Conservation (phyloP, 495 filamentous ascomycete species). For the Thermochaetoides thermophila region DNA sequence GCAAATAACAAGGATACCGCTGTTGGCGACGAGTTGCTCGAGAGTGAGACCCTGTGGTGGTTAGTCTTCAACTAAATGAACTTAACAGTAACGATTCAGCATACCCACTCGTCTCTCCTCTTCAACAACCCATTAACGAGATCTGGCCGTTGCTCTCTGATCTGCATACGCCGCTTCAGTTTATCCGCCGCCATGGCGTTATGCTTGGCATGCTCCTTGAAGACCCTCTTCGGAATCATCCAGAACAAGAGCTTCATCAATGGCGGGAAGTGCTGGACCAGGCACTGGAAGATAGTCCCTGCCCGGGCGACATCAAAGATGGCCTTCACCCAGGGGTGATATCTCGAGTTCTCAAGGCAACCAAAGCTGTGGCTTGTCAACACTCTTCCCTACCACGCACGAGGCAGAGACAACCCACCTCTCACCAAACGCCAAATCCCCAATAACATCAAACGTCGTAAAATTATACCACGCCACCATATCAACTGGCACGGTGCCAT, state of each 20-base stretch:
- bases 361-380: constrained; percentile 26
- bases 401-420: constrained; percentile 3
- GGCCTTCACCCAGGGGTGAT: constrained; percentile 39
- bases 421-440: constrained; percentile 45
- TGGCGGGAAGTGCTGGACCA: constrained; percentile 14
- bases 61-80: too few relatives aligned
- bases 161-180: constrained; percentile 27
- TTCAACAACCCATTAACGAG: constrained; percentile 36
- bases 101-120: constrained; percentile 30
- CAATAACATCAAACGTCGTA: constrained; percentile 47
- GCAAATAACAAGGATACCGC: constrained; percentile 31
- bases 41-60: constrained; percentile 22
- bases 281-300: constrained; percentile 21
- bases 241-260: constrained; percentile 14
- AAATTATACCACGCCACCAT: constrained; percentile 42
- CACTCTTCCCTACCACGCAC: neutral
- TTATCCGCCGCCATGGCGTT: constrained; percentile 23
- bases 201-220: constrained; percentile 22
- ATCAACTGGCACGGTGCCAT: constrained; percentile 21
- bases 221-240: constrained; percentile 10
- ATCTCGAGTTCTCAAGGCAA: constrained; percentile 31
- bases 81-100: constrained; percentile 1
- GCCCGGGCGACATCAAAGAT: constrained; percentile 30
- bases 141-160: constrained; percentile 26
- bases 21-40: constrained; percentile 27